phyloP scores from a whole-genome alignment of 1,139 yeast species.

The Chernovozyma sophiae-reginae region DNA sequence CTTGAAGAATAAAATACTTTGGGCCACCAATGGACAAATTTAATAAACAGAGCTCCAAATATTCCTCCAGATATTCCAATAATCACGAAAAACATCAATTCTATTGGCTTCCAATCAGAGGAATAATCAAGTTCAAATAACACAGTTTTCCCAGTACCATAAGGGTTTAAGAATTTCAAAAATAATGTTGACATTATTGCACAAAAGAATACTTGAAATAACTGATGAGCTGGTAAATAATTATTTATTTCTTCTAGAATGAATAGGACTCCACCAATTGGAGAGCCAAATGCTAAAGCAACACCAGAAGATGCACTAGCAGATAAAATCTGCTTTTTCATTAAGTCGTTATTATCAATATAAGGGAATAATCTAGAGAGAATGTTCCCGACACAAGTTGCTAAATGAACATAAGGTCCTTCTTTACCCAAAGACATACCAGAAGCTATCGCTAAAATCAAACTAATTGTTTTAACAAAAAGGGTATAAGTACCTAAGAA shows the following conservation, averaged over 20 bases:
- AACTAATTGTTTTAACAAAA: conserved; percentile 46
- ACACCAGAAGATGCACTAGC: conserved; percentile 71
- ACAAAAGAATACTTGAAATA: conserved; percentile 58
- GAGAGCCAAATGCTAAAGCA: conserved; percentile 67
- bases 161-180: conserved; percentile 54
- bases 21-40: conserved; percentile 51
- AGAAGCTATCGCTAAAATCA: conserved; percentile 59
- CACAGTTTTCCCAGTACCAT: conserved; percentile 61
- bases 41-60: conserved; percentile 53
- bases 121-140: conserved; percentile 52
- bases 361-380: conserved; percentile 48
- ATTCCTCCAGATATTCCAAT: conserved; percentile 57
- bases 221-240: conserved; percentile 53
- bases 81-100: conserved; percentile 43
- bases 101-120: conserved; percentile 53
- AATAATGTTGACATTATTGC: conserved; percentile 57
- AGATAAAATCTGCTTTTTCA: conserved; percentile 55
- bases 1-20: conserved; percentile 31
- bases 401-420: conserved; percentile 70
- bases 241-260: conserved; percentile 64
- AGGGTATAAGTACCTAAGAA: conserved; percentile 56
- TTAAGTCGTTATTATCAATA: conserved; percentile 47
- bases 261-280: conserved; percentile 65
- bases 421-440: conserved; percentile 68
- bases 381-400: conserved; percentile 64